Percentiles rank a stretch among this genome's conserved stretches.
Conservation (phyloP, 1,139 yeast species). For the Kurtzmaniella natalensis region DNA sequence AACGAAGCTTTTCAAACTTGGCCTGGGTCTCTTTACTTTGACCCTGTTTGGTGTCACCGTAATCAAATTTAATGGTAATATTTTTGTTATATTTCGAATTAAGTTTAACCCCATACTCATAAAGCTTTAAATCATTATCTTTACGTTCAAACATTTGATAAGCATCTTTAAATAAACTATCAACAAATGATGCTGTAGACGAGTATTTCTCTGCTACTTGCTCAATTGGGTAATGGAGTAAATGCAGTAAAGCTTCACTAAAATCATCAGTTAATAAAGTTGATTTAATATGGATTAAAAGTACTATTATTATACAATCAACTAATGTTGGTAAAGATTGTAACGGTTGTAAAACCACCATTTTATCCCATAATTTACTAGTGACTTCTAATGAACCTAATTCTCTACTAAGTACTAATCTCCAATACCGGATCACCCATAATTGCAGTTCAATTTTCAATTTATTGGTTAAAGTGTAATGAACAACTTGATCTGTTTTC, state of each 20-base stretch:
- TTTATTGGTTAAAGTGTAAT: conserved; percentile 41
- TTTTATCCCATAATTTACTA: conserved; percentile 54
- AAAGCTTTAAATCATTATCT: conserved; percentile 35
- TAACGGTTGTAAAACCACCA: conserved; percentile 35
- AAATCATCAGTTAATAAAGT: conserved; percentile 52
- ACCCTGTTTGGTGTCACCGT: conserved; percentile 14
- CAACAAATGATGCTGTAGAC: conserved; percentile 19
- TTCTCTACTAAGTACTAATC: conserved; percentile 57
- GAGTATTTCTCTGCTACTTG: conserved; percentile 2
- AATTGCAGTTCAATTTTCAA: conserved; percentile 55
- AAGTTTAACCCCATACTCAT: conserved; percentile 35
- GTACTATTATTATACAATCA: conserved; percentile 46
- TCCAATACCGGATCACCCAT: conserved; percentile 64
- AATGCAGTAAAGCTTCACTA: conserved; percentile 54
- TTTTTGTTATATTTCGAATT: conserved; percentile 35
- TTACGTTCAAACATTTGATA: conserved; percentile 23
- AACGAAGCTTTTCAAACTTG: conserved; percentile 39
- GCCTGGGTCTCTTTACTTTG: conserved; percentile 26
- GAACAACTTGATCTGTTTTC: conserved; percentile 45
- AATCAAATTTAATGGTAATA: conserved; percentile 31
- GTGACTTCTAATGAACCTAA: conserved; percentile 44
- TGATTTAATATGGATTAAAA: conserved; percentile 48
- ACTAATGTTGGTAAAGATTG: conserved; percentile 35
- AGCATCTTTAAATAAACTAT: conserved; percentile 27
- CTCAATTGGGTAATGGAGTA: conserved; percentile 54